Percentiles rank a stretch among this genome's conserved stretches.
These are phyloP conservation scores for Stylonectria norvegica DNA, from an alignment of 2,329 filamentous ascomycete species.

Conservation along the genomic window DNA sequence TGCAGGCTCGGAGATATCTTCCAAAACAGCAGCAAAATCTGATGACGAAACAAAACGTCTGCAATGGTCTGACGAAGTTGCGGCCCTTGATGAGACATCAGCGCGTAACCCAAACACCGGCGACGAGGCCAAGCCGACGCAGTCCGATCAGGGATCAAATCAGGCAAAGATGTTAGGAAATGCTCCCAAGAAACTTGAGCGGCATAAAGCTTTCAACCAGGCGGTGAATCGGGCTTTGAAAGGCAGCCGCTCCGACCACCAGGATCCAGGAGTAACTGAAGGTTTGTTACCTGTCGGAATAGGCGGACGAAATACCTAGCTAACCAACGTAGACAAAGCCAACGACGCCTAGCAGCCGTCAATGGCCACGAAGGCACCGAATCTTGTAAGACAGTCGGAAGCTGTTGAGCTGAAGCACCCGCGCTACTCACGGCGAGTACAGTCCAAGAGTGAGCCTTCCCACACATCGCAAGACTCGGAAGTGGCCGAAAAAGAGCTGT, in stretches of 20 bases:
- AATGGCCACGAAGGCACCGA: conserved; percentile 12
- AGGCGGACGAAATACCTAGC: conserved; percentile 1
- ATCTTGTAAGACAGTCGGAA: conserved; percentile 15
- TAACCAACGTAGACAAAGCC: conserved; percentile 17
- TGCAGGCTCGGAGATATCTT: conserved; percentile 10
- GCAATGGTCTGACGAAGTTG: conserved; percentile 31
- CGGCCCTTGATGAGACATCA: conserved; percentile 24
- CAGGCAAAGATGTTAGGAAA: no score
- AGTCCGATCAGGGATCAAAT: no score
- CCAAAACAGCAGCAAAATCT: no score
- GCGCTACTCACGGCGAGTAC: conserved; percentile 42
- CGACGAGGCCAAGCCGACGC: no score
- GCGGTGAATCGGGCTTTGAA: conserved; percentile 20
- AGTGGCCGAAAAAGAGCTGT: conserved; percentile 8
- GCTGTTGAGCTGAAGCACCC: conserved; percentile 30
- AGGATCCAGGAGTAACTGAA: no score
- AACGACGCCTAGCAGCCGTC: conserved; percentile 19
- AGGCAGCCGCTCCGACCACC: conserved; percentile 2
- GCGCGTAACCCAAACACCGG: no score
- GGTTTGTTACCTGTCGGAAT: no score
- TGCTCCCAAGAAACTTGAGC: conserved; percentile 8
- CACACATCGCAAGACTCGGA: conserved; percentile 24
- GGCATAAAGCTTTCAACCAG: conserved; percentile 18
- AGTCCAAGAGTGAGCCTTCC: conserved; percentile 47
- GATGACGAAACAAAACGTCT: no score